Conservation (phyloP, 345 rosid species). For the Syzygium oleosum region DNA sequence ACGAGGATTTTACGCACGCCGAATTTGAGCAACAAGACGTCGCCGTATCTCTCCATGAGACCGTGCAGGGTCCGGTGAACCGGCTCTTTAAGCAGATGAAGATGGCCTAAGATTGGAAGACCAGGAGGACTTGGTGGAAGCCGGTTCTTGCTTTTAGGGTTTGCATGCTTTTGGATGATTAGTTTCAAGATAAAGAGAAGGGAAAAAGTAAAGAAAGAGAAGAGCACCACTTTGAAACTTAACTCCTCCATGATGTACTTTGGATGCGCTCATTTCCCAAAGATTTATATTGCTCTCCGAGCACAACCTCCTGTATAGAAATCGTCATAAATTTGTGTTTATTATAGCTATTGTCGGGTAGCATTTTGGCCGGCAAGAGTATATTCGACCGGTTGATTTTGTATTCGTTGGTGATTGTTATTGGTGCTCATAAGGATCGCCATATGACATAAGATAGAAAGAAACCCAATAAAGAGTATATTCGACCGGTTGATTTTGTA, state of each 20-base stretch:
- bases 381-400: background rate
- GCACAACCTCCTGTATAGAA: background rate
- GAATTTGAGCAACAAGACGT: background rate
- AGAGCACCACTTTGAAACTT: background rate
- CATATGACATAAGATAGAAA: too few species aligned
- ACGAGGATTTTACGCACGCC: background rate
- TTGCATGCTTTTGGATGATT: background rate
- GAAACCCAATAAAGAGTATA: too few species aligned
- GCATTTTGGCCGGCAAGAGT: background rate
- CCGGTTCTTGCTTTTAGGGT: background rate
- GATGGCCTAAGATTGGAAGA: background rate
- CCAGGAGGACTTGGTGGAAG: constrained; percentile 3
- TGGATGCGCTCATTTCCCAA: background rate
- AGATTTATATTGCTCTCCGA: background rate
- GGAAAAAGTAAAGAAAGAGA: background rate
- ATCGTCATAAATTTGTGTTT: background rate
- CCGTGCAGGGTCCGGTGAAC: background rate
- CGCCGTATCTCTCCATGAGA: background rate
- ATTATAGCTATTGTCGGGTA: background rate
- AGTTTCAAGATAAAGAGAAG: background rate
- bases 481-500: too few species aligned
- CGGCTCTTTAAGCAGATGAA: constrained; percentile 1
- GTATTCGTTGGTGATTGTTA: background rate
- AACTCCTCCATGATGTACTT: background rate
- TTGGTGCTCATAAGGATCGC: background rate